These are phyloP conservation scores for Cynanchum wilfordii DNA, from an alignment of 257 asterid species.

Conservation along the genomic window DNA sequence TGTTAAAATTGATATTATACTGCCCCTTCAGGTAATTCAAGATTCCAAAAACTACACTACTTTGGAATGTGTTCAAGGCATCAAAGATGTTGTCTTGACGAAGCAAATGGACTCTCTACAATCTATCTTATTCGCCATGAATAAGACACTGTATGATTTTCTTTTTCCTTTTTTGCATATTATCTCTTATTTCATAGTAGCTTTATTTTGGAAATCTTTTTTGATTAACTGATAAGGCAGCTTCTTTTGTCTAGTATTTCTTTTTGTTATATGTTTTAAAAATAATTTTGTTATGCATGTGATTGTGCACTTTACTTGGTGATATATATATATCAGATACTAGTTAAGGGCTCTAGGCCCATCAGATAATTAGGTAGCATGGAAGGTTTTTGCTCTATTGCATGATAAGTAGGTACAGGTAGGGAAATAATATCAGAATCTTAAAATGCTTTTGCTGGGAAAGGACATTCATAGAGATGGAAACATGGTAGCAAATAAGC, in stretches of 20 bases:
- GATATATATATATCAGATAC: neutral
- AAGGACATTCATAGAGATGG: neutral
- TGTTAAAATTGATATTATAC: neutral
- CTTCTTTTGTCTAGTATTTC: neutral
- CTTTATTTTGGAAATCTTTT: neutral
- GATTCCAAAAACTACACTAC: constrained; percentile 46
- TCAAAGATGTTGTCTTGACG: constrained; percentile 44
- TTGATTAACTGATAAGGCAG: neutral
- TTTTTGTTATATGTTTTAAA: neutral
- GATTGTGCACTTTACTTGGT: neutral
- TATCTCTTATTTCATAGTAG: neutral
- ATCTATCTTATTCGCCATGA: constrained; percentile 39
- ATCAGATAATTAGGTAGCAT: neutral
- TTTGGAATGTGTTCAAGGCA: constrained; percentile 51
- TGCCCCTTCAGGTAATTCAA: constrained; percentile 39
- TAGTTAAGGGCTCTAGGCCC: neutral
- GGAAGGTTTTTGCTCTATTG: neutral
- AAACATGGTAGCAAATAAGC: neutral
- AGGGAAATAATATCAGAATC: neutral
- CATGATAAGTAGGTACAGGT: neutral
- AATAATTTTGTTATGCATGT: neutral
- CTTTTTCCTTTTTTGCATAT: neutral
- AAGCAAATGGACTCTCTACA: constrained; percentile 76
- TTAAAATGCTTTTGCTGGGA: neutral
- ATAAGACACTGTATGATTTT: constrained; percentile 45